These are phyloP conservation scores for Neurospora sp. DNA, from an alignment of 495 filamentous ascomycete species.

Conservation along the genomic window DNA sequence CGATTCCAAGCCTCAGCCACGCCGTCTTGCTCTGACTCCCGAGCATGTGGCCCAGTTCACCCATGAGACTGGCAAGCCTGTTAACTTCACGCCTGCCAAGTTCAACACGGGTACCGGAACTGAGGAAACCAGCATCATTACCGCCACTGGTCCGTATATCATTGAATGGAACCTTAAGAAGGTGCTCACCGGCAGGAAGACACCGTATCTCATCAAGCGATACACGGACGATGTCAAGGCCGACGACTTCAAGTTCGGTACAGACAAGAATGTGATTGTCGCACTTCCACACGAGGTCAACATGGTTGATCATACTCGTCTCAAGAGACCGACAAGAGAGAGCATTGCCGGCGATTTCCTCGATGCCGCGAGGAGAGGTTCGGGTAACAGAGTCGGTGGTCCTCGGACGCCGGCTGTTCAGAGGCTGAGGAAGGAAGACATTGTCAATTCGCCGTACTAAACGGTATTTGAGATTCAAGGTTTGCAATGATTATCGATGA, in stretches of 20 bases:
- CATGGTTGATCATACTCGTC: slow-evolving; percentile 78
- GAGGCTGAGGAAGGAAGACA: slow-evolving; percentile 57
- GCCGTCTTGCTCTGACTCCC: slow-evolving; percentile 78
- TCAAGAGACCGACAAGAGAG: slow-evolving; percentile 85
- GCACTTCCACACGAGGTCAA: slow-evolving; percentile 95
- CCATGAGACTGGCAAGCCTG: slow-evolving; percentile 77
- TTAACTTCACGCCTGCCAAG: slow-evolving; percentile 81
- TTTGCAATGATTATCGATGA: neutral
- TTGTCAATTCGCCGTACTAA: slow-evolving; percentile 80
- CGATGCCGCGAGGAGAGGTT: slow-evolving; percentile 36
- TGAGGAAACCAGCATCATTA: slow-evolving; percentile 84
- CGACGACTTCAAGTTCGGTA: slow-evolving; percentile 97
- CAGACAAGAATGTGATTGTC: slow-evolving; percentile 95
- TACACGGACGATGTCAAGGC: slow-evolving; percentile 93
- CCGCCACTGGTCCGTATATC: slow-evolving; percentile 95
- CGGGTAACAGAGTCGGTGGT: slow-evolving; percentile 26
- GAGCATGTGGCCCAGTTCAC: slow-evolving; percentile 93
- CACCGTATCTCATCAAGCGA: slow-evolving; percentile 91
- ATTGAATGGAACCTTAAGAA: slow-evolving; percentile 94
- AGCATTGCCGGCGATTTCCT: slow-evolving; percentile 59
- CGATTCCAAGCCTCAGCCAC: slow-evolving; percentile 85
- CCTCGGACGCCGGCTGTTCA: slow-evolving; percentile 37
- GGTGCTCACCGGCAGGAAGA: slow-evolving; percentile 63
- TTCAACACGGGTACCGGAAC: slow-evolving; percentile 85
- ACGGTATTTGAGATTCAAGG: neutral